Evolutionary conservation across 805 yeast genomes (phyloP), one percentile per base, ranked within the genome.

Genomic region (Huiozyma sinensis): DNA sequence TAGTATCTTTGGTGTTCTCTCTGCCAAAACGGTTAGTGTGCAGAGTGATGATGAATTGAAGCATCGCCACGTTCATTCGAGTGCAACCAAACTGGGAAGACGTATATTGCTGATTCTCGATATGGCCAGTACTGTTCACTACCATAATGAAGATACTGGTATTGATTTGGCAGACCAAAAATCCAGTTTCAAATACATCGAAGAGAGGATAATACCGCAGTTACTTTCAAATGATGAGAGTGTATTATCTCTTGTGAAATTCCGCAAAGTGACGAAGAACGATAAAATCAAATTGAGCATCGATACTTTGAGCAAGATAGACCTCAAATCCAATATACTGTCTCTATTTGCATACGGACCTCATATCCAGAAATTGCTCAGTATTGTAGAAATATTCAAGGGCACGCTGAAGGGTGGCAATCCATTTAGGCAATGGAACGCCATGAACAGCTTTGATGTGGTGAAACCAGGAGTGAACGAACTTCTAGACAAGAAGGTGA

Each of bases 331-430:
- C 11, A 29, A 38, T 24, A 13, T 42, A 1, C 12, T 47, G 5
- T 53, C 56, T 39, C 12, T 57, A 10, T 56, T 46, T 39, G 48
- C 60, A 1, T 57, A 55, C 41, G 63, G 63, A 6, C 48, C 53
- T 27, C 61, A 58, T 42, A 45, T 58, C 17, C 61, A 56, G 37
- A 55, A 55, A 43, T 43, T 53, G 43, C 45, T 58, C 8, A 53
- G 57, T 37, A 46, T 56, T 10, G 29, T 55, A 6, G 63, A 58
- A 43, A 48, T 58, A 9, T 48, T 43, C 40, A 58, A 57, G 42
- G 47, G 43, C 11, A 43, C 41, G 7, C 29, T 40, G 29, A 34
- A 35, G 12, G 17, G 27, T 11, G 38, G 38, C 13, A 24, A 8
- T 6, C 38, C 33, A 6, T 30, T 41, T 12, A 45, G 36, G 8